Evolutionary conservation across 371 early-diverging fungal genomes (phyloP), one percentile per base, ranked within the genome.

Genomic region (Mortierella sp.): DNA sequence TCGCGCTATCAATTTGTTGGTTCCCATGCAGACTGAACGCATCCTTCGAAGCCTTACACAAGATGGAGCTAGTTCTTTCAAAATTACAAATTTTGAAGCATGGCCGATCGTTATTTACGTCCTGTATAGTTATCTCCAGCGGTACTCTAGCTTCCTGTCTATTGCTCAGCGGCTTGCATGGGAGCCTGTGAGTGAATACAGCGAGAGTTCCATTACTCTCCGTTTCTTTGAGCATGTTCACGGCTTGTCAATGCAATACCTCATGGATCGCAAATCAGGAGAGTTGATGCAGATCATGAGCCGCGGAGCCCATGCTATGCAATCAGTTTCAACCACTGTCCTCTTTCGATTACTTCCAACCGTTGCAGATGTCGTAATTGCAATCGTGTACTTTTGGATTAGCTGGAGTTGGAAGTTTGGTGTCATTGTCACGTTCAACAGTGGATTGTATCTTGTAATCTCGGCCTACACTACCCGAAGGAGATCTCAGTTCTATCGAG

Each of bases 221-320:
- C 66, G 66, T 26, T 67, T 67, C 31, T 67, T 67, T 60, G 53
- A 67, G 22, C 68, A 67, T 23, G 40, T 60, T 22, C 68, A 40
- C 72, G 84, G 83, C 28, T 85, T 96, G 23, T 93, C 94, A 0
- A 80, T 96, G 28, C 86, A 92, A 23, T 97, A 91, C 72, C 97
- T 97, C 72, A 87, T 96, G 64, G 93, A 92, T 58, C 89, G 96
- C 51, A 97, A 96, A 76, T 96, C 98, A 0, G 96, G 96, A 22
- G 96, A 95, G 70, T 90, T 93, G 2, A 81, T 95, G 58, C 87
- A 26, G 7, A 58, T 53, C 15, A 87, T 93, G 87, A 95, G 97
- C 70, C 89, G 96, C 10, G 98, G 97, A 26, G 92, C 91, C 17
- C 78, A 77, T 47, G 86, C 90, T 28, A 91, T 95, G n/a, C 90